These are phyloP conservation scores for Pelargonium cotyledonis DNA, from an alignment of 441 rosid genomes.

Conservation along the genomic window DNA sequence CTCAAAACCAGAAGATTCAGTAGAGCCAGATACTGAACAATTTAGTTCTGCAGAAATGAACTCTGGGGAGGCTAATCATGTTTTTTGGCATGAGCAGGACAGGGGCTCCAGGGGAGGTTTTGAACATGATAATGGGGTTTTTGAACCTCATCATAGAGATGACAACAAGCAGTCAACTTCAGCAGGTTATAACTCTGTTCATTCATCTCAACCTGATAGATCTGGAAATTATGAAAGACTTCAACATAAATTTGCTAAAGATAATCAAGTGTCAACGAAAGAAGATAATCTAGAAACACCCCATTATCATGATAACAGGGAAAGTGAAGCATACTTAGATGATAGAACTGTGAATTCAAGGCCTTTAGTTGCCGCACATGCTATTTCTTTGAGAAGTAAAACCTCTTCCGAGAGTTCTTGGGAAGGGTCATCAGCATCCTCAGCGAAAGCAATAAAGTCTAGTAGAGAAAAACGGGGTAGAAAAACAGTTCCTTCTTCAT, in stretches of 20 bases:
- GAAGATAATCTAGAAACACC: conserved; percentile 35
- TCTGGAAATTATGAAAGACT: conserved; percentile 38
- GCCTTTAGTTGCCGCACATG: conserved; percentile 38
- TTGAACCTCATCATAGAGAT: conserved; percentile 41
- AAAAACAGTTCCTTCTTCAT: conserved; percentile 43
- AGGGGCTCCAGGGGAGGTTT: conserved; percentile 39
- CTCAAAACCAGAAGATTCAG: conserved; percentile 45
- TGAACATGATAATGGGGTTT: conserved; percentile 59
- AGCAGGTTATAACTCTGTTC: conserved; percentile 37
- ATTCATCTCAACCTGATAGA: conserved; percentile 39
- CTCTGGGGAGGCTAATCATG: conserved; percentile 46
- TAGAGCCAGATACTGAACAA: conserved; percentile 39
- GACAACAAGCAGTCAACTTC: conserved; percentile 57
- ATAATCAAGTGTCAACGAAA: conserved; percentile 26
- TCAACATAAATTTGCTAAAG: conserved; percentile 40
- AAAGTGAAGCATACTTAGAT: conserved; percentile 44
- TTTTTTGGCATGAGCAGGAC: conserved; percentile 60
- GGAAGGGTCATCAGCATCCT: conserved; percentile 54
- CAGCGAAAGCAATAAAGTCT: conserved; percentile 49
- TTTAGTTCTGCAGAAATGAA: conserved; percentile 39
- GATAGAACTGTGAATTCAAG: conserved; percentile 56
- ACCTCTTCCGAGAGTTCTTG: conserved; percentile 83
- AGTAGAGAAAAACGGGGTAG: conserved; percentile 57
- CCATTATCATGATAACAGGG: conserved; percentile 48
- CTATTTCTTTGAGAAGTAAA: conserved; percentile 68